These are phyloP conservation scores for Letharia lupina DNA, from an alignment of 495 filamentous ascomycete species.

Conservation along the genomic window DNA sequence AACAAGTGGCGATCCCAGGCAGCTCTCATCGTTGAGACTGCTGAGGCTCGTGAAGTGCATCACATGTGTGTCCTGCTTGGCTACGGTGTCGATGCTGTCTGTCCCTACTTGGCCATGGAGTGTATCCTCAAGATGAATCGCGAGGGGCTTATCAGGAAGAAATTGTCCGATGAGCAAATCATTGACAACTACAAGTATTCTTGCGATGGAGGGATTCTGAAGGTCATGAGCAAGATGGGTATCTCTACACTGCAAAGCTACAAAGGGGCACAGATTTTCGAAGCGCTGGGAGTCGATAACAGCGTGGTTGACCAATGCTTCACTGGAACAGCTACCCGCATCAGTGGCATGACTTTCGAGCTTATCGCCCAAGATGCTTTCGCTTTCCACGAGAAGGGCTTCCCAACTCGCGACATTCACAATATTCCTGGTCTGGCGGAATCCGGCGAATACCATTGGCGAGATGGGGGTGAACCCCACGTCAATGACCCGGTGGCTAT, in stretches of 20 bases:
- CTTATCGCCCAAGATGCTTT: constrained; percentile 95
- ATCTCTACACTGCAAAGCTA: constrained; percentile 97
- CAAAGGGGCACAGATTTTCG: constrained; percentile 99
- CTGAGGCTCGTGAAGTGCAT: constrained; percentile 95
- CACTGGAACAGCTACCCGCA: constrained; percentile 88
- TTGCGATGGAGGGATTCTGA: constrained; percentile 94
- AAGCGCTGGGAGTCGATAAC: constrained; percentile 96
- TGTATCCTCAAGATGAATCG: constrained; percentile 98
- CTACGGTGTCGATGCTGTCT: constrained; percentile 93
- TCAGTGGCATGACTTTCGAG: constrained; percentile 93
- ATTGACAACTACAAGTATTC: constrained; percentile 98
- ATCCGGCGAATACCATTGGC: constrained; percentile 98
- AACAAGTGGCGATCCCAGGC: constrained; percentile 94
- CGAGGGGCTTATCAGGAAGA: constrained; percentile 87
- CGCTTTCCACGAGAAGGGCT: constrained; percentile 93
- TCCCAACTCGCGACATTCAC: constrained; percentile 71
- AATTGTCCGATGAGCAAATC: constrained; percentile 72
- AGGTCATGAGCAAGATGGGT: constrained; percentile 99
- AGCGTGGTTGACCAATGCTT: constrained; percentile 95
- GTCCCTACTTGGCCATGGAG: constrained; percentile 95
- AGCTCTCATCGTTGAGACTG: constrained; percentile 86
- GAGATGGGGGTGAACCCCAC: constrained; percentile 96
- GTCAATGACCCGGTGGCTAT: constrained; percentile 94
- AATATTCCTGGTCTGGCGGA: constrained; percentile 80
- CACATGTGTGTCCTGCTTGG: constrained; percentile 97